Evolutionary conservation across 1,284 basidiomycete genomes (phyloP).

Genomic region (Porodaedalea pini): DNA sequence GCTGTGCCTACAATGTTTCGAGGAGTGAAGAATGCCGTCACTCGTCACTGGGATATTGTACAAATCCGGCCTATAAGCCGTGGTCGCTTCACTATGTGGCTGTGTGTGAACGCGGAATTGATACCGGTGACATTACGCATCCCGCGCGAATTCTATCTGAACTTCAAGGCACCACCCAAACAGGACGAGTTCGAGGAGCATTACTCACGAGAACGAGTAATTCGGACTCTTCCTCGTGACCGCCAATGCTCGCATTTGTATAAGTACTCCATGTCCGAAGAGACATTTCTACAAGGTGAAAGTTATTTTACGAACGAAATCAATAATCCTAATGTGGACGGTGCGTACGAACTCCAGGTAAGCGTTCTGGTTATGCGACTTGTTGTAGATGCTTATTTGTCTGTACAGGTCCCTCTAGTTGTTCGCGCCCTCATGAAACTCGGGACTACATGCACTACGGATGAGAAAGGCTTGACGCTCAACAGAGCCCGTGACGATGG

Average conservation of each 20-base stretch:
- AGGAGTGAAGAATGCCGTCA: slow-evolving; percentile 61
- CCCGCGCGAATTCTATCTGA: slow-evolving; percentile 90
- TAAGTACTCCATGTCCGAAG: slow-evolving; percentile 82
- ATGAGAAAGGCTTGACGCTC: slow-evolving; percentile 68
- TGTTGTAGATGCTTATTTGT: slow-evolving; percentile 14
- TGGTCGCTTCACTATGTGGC: slow-evolving; percentile 89
- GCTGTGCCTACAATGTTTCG: slow-evolving; percentile 79
- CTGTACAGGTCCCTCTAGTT: slow-evolving; percentile 72
- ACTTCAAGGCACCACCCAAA: slow-evolving; percentile 69
- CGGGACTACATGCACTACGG: slow-evolving; percentile 79
- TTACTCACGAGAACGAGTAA: slow-evolving; percentile 75
- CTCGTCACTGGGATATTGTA: slow-evolving; percentile 87
- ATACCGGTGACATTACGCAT: slow-evolving; percentile 81
- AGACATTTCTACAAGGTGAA: slow-evolving; percentile 79
- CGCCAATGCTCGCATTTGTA: slow-evolving; percentile 78
- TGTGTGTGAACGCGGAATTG: slow-evolving; percentile 80
- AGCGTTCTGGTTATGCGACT: slow-evolving; percentile 23
- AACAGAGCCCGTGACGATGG: slow-evolving; percentile 83
- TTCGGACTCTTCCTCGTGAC: slow-evolving; percentile 79
- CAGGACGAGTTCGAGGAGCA: slow-evolving; percentile 65
- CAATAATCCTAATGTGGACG: slow-evolving; percentile 94
- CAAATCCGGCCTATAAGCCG: slow-evolving; percentile 81
- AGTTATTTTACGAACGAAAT: slow-evolving; percentile 90
- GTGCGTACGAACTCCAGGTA: slow-evolving; percentile 92
- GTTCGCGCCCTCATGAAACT: slow-evolving; percentile 82